Conservation (phyloP, 1,284 basidiomycete genomes). For the Boletus smithii region DNA sequence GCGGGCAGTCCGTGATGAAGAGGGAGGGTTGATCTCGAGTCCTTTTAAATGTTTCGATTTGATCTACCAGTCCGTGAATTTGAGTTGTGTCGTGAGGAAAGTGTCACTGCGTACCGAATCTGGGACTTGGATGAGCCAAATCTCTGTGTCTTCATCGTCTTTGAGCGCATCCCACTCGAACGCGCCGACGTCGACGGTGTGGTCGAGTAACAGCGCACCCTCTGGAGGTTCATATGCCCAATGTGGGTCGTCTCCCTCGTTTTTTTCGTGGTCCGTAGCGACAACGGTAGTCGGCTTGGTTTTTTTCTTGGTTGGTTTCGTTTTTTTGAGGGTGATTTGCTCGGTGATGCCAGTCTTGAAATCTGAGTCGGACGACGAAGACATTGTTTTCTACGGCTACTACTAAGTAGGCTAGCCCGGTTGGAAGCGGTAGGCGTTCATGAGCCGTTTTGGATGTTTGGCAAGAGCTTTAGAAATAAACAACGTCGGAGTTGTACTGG, state of each 20-base stretch:
- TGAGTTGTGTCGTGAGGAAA: background rate
- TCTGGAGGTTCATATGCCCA: slow-evolving; percentile 56
- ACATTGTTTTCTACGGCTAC: slow-evolving; percentile 20
- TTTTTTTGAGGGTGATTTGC: slow-evolving; percentile 7
- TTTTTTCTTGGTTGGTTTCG: background rate
- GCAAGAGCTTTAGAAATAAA: slow-evolving; percentile 27
- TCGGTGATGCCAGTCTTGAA: slow-evolving; percentile 10
- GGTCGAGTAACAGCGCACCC: slow-evolving; percentile 44
- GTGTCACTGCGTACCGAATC: slow-evolving; percentile 49
- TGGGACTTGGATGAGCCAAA: slow-evolving; percentile 70
- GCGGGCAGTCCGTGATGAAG: slow-evolving; percentile 35
- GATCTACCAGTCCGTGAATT: slow-evolving; percentile 41
- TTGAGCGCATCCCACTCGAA: slow-evolving; percentile 69
- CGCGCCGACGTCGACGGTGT: slow-evolving; percentile 38
- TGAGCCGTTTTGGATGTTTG: slow-evolving; percentile 24
- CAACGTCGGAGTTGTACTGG: slow-evolving; percentile 7
- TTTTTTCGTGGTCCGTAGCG: slow-evolving; percentile 32
- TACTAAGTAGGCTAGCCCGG: too few relatives aligned
- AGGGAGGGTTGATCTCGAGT: slow-evolving; percentile 43
- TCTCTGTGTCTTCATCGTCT: slow-evolving; percentile 56
- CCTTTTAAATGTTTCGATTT: slow-evolving; percentile 60
- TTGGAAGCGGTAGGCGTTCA: background rate
- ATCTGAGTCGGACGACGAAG: slow-evolving; percentile 21
- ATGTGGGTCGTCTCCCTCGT: slow-evolving; percentile 51
- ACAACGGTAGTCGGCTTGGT: slow-evolving; percentile 1